Conservation (phyloP, 2,329 filamentous ascomycete species). For the Myriosclerotinia curreyana region DNA sequence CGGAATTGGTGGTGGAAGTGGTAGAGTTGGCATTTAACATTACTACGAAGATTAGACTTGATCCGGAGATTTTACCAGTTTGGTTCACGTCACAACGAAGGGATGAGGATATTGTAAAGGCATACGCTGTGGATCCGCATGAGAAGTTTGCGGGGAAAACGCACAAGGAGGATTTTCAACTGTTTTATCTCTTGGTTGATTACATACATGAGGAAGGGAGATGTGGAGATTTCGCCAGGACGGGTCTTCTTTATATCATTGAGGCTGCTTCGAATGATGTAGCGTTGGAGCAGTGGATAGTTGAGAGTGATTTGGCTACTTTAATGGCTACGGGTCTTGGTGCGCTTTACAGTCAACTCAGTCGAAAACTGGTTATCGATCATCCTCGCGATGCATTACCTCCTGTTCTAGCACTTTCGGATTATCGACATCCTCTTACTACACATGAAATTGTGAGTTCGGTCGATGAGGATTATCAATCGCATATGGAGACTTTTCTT, state of each 20-base stretch:
- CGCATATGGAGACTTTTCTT: slow-evolving; percentile 88
- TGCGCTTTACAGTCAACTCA: slow-evolving; percentile 64
- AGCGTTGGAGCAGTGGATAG: slow-evolving; percentile 88
- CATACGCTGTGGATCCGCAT: slow-evolving; percentile 46
- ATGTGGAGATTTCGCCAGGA: slow-evolving; percentile 92
- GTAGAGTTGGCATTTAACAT: slow-evolving; percentile 95
- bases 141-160: slow-evolving; percentile 79
- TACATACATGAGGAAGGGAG: slow-evolving; percentile 95
- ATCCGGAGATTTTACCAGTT: slow-evolving; percentile 79
- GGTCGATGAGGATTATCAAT: slow-evolving; percentile 70
- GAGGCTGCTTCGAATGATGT: slow-evolving; percentile 84
- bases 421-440: slow-evolving; percentile 72
- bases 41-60: slow-evolving; percentile 89
- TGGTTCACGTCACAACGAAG: slow-evolving; percentile 73
- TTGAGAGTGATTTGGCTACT: slow-evolving; percentile 93
- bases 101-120: slow-evolving; percentile 36
- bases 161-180: slow-evolving; percentile 86
- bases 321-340: slow-evolving; percentile 95
- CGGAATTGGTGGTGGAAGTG: slow-evolving; percentile 81
- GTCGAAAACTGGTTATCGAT: slow-evolving; percentile 77
- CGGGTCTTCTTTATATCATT: slow-evolving; percentile 91
- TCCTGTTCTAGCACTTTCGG: slow-evolving; percentile 81
- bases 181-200: slow-evolving; percentile 94
- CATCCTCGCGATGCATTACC: slow-evolving; percentile 73
- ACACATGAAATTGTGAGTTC: slow-evolving; percentile 71